Evolutionary conservation across 164 flowering plant genomes (phyloP).

Genomic region (Macadamia tetraphylla): DNA sequence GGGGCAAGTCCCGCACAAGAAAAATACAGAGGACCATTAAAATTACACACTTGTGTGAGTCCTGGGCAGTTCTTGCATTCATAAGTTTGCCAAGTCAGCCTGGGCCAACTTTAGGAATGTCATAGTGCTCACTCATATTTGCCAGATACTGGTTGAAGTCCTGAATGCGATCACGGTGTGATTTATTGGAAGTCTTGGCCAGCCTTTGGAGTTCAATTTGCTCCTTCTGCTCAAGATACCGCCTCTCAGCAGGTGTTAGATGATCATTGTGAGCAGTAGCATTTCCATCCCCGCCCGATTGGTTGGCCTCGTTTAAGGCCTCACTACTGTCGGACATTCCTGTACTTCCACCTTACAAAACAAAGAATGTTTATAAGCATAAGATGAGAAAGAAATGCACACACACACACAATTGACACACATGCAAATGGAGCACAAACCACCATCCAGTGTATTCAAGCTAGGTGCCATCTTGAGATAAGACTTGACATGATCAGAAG

Average conservation of each 20-base stretch:
- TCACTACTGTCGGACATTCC: conserved; percentile 30
- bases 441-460: too few species aligned
- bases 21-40: too few species aligned
- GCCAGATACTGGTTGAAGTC: conserved; percentile 95
- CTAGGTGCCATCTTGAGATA: too few species aligned
- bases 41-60: neutral
- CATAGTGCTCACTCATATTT: conserved; percentile 96
- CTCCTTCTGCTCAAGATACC: conserved; percentile 77
- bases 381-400: neutral
- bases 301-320: conserved; percentile 28
- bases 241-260: conserved; percentile 88
- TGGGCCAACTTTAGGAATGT: conserved; percentile 99
- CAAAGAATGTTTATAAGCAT: neutral
- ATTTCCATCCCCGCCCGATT: conserved; percentile 31
- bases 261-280: conserved; percentile 32
- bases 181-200: conserved; percentile 77
- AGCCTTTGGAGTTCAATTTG: conserved; percentile 48
- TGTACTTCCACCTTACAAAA: conserved; percentile 33
- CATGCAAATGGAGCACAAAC: too few species aligned
- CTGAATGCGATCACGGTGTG: conserved; percentile 85
- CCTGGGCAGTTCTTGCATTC: neutral
- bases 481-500: too few species aligned
- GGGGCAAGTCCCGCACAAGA: too few species aligned
- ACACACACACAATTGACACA: neutral
- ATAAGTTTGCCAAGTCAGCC: conserved; percentile 34